Conservation (phyloP, 441 rosid genomes). For the Populus hybrid region DNA sequence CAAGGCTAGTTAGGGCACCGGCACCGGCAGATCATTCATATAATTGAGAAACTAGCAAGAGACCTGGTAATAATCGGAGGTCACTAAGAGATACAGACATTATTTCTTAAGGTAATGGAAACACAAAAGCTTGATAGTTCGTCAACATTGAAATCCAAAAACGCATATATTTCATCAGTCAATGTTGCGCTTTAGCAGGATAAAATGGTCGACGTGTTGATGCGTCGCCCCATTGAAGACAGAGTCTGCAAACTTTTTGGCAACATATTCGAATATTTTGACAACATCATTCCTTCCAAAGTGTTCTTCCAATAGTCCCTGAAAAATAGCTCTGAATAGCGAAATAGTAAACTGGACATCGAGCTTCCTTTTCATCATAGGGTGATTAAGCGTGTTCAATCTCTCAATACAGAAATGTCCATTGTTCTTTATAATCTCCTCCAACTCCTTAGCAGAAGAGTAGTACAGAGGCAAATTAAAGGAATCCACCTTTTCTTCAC, state of each 20-base stretch:
- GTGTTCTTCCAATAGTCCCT: slow-evolving; percentile 1
- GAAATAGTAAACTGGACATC: neutral
- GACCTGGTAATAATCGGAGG: neutral
- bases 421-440: slow-evolving; percentile 15
- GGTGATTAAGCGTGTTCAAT: slow-evolving; percentile 18
- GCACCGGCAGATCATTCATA: neutral
- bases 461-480: slow-evolving; percentile 22
- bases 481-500: slow-evolving; percentile 7
- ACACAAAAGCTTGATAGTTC: neutral
- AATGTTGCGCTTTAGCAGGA: too few relatives aligned
- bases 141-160: too few relatives aligned
- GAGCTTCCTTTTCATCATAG: neutral
- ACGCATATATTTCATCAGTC: too few relatives aligned
- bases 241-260: neutral
- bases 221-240: too few relatives aligned
- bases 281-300: slow-evolving; percentile 8
- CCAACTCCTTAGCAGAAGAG: slow-evolving; percentile 6
- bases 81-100: neutral
- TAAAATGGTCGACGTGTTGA: too few relatives aligned
- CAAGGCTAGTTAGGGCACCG: neutral
- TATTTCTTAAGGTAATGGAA: neutral
- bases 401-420: slow-evolving; percentile 21
- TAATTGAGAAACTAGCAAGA: neutral
- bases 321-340: neutral
- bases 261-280: neutral